Evolutionary conservation across 768 basidiomycete species (phyloP).

Genomic region (Dendrothele bispora): DNA sequence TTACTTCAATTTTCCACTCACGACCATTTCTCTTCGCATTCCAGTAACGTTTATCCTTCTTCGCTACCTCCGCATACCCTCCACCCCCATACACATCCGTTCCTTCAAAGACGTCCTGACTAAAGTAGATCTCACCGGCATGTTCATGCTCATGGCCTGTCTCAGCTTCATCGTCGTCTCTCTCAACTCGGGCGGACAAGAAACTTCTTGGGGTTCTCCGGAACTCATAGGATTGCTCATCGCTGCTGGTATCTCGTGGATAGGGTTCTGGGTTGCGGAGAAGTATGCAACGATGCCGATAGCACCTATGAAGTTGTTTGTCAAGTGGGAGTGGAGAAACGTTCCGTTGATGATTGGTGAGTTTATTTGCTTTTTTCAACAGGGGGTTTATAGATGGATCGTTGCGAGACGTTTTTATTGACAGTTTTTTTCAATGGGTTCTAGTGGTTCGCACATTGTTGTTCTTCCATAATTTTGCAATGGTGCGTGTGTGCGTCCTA

Average conservation of each 20-base stretch:
- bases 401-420: too few species aligned
- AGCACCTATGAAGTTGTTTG: constrained; percentile 19
- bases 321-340: constrained; percentile 27
- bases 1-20: not conserved
- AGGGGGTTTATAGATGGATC: too few species aligned
- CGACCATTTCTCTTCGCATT: too few species aligned
- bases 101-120: constrained; percentile 10
- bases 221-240: constrained; percentile 22
- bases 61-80: constrained; percentile 17
- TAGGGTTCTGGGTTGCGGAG: constrained; percentile 20
- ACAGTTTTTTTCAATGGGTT: not conserved
- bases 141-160: constrained; percentile 19
- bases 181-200: constrained; percentile 26
- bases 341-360: constrained; percentile 23
- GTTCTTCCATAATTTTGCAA: constrained; percentile 25
- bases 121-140: constrained; percentile 22
- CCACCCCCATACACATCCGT: constrained; percentile 6
- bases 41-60: constrained; percentile 23
- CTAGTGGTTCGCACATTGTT: constrained; percentile 18
- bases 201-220: constrained; percentile 22
- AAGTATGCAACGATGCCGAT: constrained; percentile 19
- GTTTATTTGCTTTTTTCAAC: too few species aligned
- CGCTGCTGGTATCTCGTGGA: constrained; percentile 18
- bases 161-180: constrained; percentile 24
- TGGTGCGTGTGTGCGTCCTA: constrained; percentile 18